phyloP scores from a whole-genome alignment of 768 basidiomycete species.

The Tricholoma saponaceum region DNA sequence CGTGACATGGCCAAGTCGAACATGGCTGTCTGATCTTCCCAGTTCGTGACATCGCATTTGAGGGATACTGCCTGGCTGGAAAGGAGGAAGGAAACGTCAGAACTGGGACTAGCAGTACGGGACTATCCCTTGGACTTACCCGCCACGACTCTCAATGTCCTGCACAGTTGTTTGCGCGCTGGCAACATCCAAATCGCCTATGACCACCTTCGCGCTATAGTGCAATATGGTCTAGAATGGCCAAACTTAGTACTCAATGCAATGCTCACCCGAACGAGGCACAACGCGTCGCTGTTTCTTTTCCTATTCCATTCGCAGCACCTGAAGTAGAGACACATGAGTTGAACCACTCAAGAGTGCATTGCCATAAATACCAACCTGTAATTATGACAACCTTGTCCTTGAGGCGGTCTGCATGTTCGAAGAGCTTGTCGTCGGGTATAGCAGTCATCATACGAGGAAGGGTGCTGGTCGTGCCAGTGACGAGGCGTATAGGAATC shows the following conservation, averaged over 20 bases:
- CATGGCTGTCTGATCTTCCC: slow-evolving; percentile 49
- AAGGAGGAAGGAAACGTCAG: background rate
- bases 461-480: background rate
- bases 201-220: slow-evolving; percentile 46
- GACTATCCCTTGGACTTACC: slow-evolving; percentile 28
- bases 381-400: slow-evolving; percentile 52
- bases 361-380: slow-evolving; percentile 27
- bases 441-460: slow-evolving; percentile 35
- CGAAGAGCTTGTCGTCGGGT: slow-evolving; percentile 42
- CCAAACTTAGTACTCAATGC: background rate
- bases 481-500: too few species aligned
- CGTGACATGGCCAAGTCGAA: slow-evolving; percentile 45
- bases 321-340: slow-evolving; percentile 21
- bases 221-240: background rate
- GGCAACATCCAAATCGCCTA: slow-evolving; percentile 45
- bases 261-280: slow-evolving; percentile 44
- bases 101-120: background rate
- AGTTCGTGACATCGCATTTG: slow-evolving; percentile 47
- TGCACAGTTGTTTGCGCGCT: slow-evolving; percentile 36
- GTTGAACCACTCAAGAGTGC: background rate
- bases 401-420: slow-evolving; percentile 34
- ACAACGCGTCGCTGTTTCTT: slow-evolving; percentile 46
- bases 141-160: slow-evolving; percentile 37
- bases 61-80: slow-evolving; percentile 38
- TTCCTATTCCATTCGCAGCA: slow-evolving; percentile 51